Percentiles rank a stretch among this genome's conserved stretches.
phyloP scores from a whole-genome alignment of 371 early-diverging fungal species.

The Rhizomucor pusillus region DNA sequence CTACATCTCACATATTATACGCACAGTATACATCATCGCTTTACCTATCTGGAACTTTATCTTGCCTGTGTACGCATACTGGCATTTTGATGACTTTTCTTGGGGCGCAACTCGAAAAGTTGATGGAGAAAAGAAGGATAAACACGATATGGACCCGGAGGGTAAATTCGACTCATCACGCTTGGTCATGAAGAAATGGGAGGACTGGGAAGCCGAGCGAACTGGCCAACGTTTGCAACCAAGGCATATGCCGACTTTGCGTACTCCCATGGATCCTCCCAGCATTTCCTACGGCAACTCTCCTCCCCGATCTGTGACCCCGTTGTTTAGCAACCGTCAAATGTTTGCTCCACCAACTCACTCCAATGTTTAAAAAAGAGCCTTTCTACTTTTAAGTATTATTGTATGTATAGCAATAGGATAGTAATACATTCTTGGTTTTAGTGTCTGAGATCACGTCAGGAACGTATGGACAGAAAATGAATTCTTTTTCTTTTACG shows the following conservation, averaged over 20 bases:
- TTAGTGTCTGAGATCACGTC: too few species aligned
- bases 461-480: too few species aligned
- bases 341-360: too few species aligned
- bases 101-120: constrained; percentile 91
- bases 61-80: constrained; percentile 91
- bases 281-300: too few species aligned
- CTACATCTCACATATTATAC: background rate
- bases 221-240: constrained; percentile 22
- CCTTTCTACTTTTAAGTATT: too few species aligned
- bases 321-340: too few species aligned
- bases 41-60: constrained; percentile 95
- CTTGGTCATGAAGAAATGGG: constrained; percentile 61
- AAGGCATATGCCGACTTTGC: background rate
- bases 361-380: too few species aligned
- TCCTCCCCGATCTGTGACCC: too few species aligned
- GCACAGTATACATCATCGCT: constrained; percentile 58
- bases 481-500: too few species aligned
- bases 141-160: constrained; percentile 57
- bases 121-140: constrained; percentile 63
- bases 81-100: constrained; percentile 96
- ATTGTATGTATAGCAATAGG: too few species aligned
- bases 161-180: constrained; percentile 66
- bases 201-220: constrained; percentile 71
- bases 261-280: too few species aligned
- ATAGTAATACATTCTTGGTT: too few species aligned